Conservation (phyloP, 176 grass and related monocot genomes). For the Bolboschoenus planiculmis region DNA sequence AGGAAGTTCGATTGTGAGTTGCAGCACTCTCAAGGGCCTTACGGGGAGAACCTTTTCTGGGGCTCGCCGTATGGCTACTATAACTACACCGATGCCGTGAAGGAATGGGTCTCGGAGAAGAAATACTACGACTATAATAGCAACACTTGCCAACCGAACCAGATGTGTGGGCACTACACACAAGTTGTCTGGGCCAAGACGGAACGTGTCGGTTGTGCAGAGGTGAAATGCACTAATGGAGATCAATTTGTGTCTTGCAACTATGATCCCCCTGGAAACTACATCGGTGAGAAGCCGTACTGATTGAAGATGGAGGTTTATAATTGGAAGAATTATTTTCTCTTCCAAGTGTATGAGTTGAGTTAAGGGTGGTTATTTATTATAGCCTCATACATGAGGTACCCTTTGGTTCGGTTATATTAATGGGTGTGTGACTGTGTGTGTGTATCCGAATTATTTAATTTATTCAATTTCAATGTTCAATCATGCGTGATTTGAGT, state of each 20-base stretch:
- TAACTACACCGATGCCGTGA: constrained; percentile 12
- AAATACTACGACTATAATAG: constrained; percentile 23
- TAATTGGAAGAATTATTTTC: background rate
- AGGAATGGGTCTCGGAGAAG: constrained; percentile 16
- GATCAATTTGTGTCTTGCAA: constrained; percentile 25
- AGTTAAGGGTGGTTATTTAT: background rate
- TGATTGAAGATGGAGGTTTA: background rate
- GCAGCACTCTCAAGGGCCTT: constrained; percentile 28
- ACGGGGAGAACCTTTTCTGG: constrained; percentile 35
- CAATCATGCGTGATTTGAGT: no score
- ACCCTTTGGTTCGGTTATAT: background rate
- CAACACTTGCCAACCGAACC: constrained; percentile 18
- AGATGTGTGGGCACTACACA: constrained; percentile 36
- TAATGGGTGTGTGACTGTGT: background rate
- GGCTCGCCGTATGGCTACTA: background rate
- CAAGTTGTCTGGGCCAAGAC: constrained; percentile 30
- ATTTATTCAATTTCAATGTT: background rate
- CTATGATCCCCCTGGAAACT: constrained; percentile 31
- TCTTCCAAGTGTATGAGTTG: background rate
- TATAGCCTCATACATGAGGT: background rate
- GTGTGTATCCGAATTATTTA: background rate
- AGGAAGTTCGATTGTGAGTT: constrained; percentile 19
- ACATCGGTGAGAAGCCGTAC: constrained; percentile 15
- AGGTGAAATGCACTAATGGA: constrained; percentile 2
- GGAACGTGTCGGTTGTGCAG: background rate